Percentiles rank a stretch among this genome's conserved stretches.
Evolutionary conservation across 495 filamentous ascomycete genomes (phyloP).

Genomic region (Tuber calosporum): DNA sequence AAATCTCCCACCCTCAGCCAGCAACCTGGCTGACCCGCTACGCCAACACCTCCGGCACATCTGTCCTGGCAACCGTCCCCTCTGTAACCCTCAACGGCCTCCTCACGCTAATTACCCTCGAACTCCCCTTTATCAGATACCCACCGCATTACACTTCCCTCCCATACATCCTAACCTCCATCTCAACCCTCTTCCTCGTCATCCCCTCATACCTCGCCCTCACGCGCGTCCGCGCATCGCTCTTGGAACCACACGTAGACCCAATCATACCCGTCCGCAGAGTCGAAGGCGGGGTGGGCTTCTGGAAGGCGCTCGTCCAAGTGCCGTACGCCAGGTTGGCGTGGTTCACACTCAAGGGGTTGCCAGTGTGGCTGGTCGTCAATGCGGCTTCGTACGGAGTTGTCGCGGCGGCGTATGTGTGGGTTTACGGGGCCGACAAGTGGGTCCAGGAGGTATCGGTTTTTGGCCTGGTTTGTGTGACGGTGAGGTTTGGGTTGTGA

Average conservation of each 20-base stretch:
- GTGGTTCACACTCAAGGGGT: neutral
- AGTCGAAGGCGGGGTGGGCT: neutral
- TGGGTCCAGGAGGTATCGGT: neutral
- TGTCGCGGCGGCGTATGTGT: neutral
- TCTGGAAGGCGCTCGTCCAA: neutral
- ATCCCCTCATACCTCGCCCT: slow-evolving; percentile 1
- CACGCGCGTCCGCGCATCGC: neutral
- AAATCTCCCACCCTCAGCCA: neutral
- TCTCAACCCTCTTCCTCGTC: neutral
- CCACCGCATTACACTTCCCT: neutral
- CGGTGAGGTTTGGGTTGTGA: neutral
- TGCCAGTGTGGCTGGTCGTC: neutral
- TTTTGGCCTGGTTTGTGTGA: neutral
- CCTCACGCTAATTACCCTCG: neutral
- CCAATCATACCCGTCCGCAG: neutral
- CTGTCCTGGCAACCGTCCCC: neutral
- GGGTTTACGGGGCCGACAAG: neutral
- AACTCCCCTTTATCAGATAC: neutral
- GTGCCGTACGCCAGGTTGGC: neutral
- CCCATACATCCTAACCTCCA: neutral
- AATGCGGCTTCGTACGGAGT: neutral
- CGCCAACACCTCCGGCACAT: neutral
- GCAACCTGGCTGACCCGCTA: neutral
- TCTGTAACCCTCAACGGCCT: neutral
- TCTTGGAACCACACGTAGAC: neutral